Conservation (phyloP, 192 early-diverging fungal species). For the Coemansia sp. region DNA sequence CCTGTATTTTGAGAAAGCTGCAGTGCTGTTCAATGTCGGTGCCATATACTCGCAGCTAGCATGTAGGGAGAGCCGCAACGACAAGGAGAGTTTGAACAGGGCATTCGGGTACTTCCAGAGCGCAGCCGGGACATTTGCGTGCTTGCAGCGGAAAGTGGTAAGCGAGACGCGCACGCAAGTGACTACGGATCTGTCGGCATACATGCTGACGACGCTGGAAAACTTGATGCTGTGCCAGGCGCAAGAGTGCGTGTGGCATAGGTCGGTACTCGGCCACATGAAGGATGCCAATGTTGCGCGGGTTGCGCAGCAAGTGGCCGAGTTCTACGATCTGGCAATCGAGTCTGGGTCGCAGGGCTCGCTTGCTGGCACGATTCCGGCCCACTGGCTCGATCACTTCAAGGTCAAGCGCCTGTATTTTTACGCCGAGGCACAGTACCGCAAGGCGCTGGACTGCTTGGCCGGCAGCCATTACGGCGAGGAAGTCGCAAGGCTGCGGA, state of each 20-base stretch:
- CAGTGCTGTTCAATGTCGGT: constrained; percentile 82
- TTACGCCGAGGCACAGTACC: constrained; percentile 72
- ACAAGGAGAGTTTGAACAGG: constrained; percentile 73
- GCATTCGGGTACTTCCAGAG: constrained; percentile 81
- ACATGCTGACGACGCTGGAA: constrained; percentile 65
- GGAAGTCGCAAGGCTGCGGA: constrained; percentile 72
- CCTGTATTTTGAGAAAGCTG: constrained; percentile 82
- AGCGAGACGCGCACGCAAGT: constrained; percentile 66
- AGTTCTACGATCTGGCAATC: constrained; percentile 68
- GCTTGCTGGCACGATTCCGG: constrained; percentile 57
- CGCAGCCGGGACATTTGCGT: constrained; percentile 76
- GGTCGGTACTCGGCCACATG: constrained; percentile 78
- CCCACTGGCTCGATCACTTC: constrained; percentile 68
- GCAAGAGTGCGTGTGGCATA: constrained; percentile 91
- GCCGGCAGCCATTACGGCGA: constrained; percentile 79
- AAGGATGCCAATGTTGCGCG: constrained; percentile 76
- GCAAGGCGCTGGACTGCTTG: constrained; percentile 74
- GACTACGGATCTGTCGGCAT: constrained; percentile 67
- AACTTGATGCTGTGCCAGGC: constrained; percentile 91
- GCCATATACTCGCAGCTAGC: constrained; percentile 84
- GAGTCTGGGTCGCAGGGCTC: constrained; percentile 65
- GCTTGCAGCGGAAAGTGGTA: constrained; percentile 60
- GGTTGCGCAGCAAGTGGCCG: constrained; percentile 72
- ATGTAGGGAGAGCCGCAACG: constrained; percentile 63
- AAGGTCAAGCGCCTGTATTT: constrained; percentile 76